phyloP scores from a whole-genome alignment of 495 filamentous ascomycete genomes.

The Podospora pseudopauciseta region DNA sequence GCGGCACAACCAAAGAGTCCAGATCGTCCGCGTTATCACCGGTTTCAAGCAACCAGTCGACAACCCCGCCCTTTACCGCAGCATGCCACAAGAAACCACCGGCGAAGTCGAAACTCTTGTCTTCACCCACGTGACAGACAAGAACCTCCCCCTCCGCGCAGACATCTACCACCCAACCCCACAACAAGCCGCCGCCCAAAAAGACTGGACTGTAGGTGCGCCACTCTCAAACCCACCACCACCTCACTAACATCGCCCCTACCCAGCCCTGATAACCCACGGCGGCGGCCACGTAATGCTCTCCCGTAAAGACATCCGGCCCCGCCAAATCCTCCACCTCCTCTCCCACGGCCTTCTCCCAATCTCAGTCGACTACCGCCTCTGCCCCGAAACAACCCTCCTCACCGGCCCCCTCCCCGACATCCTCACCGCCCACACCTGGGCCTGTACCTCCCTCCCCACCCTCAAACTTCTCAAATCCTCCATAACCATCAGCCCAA shows the following conservation, averaged over 20 bases:
- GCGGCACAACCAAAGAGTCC: constrained; percentile 35
- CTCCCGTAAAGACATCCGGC: background rate
- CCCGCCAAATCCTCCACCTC: background rate
- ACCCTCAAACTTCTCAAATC: background rate
- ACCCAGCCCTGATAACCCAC: background rate
- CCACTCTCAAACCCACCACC: background rate
- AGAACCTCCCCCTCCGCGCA: too few species aligned
- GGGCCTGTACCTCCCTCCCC: background rate
- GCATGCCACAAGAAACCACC: too few species aligned
- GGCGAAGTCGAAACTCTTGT: too few species aligned
- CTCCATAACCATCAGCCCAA: background rate
- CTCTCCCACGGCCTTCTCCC: background rate
- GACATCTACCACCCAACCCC: too few species aligned
- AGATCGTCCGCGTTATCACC: constrained; percentile 10
- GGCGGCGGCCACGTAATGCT: background rate
- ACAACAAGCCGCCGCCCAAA: too few species aligned
- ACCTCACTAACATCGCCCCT: background rate
- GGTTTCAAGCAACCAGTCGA: too few species aligned
- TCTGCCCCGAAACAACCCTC: background rate
- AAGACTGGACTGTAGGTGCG: background rate
- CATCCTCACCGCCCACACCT: background rate
- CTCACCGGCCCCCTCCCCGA: background rate
- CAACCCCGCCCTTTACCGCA: too few species aligned
- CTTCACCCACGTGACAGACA: too few species aligned
- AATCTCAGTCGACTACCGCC: background rate